Percentiles rank a stretch among this genome's conserved stretches.
These are phyloP conservation scores for Blastocystis sp. DNA, from an alignment of 352 stramenopile species.

Conservation along the genomic window DNA sequence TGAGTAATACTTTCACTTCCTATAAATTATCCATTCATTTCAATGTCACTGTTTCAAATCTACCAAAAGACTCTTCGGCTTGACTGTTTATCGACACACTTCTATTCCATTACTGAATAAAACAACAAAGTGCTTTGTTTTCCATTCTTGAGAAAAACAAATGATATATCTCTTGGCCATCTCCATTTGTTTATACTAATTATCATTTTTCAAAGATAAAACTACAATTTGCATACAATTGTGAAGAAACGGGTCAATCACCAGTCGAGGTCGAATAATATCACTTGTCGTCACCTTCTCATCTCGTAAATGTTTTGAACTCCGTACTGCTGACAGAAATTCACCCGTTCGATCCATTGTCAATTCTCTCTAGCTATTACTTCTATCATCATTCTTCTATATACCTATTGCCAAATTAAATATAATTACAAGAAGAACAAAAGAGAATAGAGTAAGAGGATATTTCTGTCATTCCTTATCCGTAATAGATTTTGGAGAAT, in stretches of 20 bases:
- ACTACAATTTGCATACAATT: background rate
- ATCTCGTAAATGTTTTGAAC: background rate
- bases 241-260: constrained; percentile 11
- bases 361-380: background rate
- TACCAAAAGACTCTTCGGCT: background rate
- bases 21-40: background rate
- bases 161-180: background rate
- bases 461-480: no score
- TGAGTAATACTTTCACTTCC: constrained; percentile 4
- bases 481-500: no score
- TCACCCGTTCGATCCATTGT: constrained; percentile 28
- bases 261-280: background rate
- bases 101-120: background rate
- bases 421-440: no score
- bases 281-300: background rate
- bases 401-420: no score
- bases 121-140: background rate
- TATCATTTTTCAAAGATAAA: background rate
- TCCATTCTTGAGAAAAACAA: background rate
- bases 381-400: no score
- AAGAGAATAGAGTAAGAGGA: no score
- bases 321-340: constrained; percentile 2
- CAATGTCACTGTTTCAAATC: background rate
- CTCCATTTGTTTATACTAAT: constrained; percentile 18
- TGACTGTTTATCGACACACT: background rate